Conservation (phyloP, 148 eudicot species). For the Mesembryanthemum crystallinum region DNA sequence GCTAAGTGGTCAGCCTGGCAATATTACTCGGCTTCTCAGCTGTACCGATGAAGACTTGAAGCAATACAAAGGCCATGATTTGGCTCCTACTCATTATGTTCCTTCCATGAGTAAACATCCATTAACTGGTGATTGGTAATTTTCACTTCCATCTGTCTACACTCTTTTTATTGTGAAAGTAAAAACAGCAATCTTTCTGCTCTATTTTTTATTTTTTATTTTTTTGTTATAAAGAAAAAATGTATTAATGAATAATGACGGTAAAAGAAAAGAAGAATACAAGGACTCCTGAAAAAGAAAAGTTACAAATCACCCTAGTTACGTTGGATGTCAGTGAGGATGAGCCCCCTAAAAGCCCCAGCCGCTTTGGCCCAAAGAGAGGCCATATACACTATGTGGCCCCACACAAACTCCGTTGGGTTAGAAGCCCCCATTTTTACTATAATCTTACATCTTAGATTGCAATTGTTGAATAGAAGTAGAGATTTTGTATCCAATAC, state of each 20-base stretch:
- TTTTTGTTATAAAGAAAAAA: no score
- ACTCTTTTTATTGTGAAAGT: background rate
- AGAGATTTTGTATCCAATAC: background rate
- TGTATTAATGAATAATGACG: no score
- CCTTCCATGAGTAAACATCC: slow-evolving; percentile 96
- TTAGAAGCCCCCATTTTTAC: no score
- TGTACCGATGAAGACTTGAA: slow-evolving; percentile 93
- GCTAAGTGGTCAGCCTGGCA: slow-evolving; percentile 91
- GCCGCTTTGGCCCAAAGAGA: no score
- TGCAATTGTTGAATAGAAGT: background rate
- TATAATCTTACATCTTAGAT: background rate
- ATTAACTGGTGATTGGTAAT: slow-evolving; percentile 87
- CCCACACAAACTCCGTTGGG: no score
- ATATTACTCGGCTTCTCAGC: slow-evolving; percentile 83
- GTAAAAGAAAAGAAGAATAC: no score
- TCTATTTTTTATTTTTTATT: no score
- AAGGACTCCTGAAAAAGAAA: no score
- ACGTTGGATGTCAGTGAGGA: no score
- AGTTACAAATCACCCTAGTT: no score
- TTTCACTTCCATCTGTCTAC: background rate
- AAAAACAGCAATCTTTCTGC: background rate
- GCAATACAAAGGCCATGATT: slow-evolving; percentile 70
- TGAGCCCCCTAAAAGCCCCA: no score
- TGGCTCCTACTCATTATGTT: slow-evolving; percentile 91
- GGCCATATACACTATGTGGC: no score